These are phyloP conservation scores for Wickerhamiella pararugosa DNA, from an alignment of 1,139 yeast genomes.

Conservation along the genomic window DNA sequence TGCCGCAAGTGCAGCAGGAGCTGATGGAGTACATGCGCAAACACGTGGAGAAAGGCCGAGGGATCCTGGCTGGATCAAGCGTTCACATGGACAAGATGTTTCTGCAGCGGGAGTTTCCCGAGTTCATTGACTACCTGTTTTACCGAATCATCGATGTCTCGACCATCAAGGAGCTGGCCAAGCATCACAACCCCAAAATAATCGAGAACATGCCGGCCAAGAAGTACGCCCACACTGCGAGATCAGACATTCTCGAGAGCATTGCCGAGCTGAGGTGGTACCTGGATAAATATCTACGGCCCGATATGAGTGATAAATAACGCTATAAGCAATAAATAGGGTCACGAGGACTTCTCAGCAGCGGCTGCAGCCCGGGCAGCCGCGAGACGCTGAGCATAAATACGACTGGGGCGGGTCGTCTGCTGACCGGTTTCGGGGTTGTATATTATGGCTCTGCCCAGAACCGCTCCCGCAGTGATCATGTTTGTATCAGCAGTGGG, in stretches of 20 bases:
- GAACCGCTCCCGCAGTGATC: conserved; percentile 20
- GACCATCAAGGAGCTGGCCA: conserved; percentile 61
- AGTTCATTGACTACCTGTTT: conserved; percentile 44
- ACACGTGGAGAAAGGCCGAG: conserved; percentile 39
- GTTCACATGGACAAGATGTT: conserved; percentile 84
- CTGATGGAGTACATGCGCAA: conserved; percentile 45
- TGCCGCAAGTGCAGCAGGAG: conserved; percentile 47
- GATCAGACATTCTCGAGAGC: conserved; percentile 75
- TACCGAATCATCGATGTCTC: conserved; percentile 85
- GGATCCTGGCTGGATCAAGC: conserved; percentile 77
- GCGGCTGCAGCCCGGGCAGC: conserved; percentile 28
- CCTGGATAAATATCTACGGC: conserved; percentile 37
- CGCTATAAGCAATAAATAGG: conserved; percentile 1
- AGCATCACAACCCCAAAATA: conserved; percentile 57
- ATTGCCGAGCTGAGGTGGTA: conserved; percentile 74
- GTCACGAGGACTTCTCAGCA: conserved; percentile 19
- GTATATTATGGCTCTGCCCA: conserved; percentile 24
- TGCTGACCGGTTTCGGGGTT: conserved; percentile 20
- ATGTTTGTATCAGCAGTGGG: conserved; percentile 12
- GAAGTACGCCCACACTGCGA: conserved; percentile 64
- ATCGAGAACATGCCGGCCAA: conserved; percentile 48
- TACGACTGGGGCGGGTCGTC: conserved; percentile 23
- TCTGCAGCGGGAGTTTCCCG: conserved; percentile 72
- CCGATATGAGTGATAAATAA: background rate
- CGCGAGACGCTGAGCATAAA: conserved; percentile 12